Base-by-base conservation (phyloP, 768 basidiomycete genomes). In the Termitomyces sp. region DNA sequence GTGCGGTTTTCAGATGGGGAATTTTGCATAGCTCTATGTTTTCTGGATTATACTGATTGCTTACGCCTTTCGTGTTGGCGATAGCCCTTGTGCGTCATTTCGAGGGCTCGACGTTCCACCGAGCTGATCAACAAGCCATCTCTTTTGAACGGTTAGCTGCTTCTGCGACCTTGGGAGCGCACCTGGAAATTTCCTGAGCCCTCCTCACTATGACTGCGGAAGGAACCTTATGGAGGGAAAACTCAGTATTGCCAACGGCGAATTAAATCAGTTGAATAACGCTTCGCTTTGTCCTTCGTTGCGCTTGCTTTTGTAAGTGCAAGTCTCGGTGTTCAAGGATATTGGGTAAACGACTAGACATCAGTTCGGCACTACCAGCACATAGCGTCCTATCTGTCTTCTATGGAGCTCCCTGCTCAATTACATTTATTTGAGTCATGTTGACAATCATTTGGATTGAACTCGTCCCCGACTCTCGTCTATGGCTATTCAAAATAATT, bases 1-100 rank as follows among this genome's bases (percentile, higher is more conserved):
- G n/a, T n/a, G n/a, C n/a, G n/a, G n/a, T n/a, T n/a, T n/a, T n/a
- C 90, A 92, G 70, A 92, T 90, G 0, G 90, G 88, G 52, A 90
- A 90, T 67, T 83, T 83, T 61, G n/a, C 83, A 10, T 86, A 88
- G 75, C 85, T 86, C 63, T n/a, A n/a, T n/a, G n/a, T n/a, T n/a
- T n/a, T n/a, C n/a, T n/a, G n/a, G n/a, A n/a, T n/a, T n/a, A n/a
- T n/a, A n/a, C n/a, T n/a, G n/a, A n/a, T n/a, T n/a, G n/a, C n/a
- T n/a, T n/a, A n/a, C n/a, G n/a, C n/a, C n/a, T n/a, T n/a, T n/a
- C n/a, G n/a, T n/a, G n/a, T n/a, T 95, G 14, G 80, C 88, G 1
- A 74, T 95, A 26, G 92, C 93, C 3, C 67, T 95, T 51, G 91
- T 89, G 0, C 83, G 93, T 9, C 82, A 92, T n/a, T 93, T 92